Evolutionary conservation across 1,139 yeast genomes (phyloP).

Genomic region (Pneumocystis oryctolagi): DNA sequence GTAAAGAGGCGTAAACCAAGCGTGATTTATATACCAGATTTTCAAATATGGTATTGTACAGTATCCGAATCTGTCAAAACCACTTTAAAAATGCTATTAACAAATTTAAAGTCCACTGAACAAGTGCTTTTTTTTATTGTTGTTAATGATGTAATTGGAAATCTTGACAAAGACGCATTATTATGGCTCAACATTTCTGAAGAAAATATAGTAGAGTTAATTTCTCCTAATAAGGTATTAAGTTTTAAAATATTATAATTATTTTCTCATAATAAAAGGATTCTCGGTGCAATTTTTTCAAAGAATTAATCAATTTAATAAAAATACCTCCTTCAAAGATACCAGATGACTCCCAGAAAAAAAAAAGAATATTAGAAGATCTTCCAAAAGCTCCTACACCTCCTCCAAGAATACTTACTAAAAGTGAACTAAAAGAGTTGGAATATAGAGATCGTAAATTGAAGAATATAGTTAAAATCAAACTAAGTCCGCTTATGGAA

Average conservation of each 20-base stretch:
- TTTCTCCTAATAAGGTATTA: constrained; percentile 25
- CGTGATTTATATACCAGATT: constrained; percentile 66
- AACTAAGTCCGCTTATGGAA: constrained; percentile 79
- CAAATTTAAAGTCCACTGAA: constrained; percentile 58
- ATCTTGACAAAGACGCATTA: constrained; percentile 27
- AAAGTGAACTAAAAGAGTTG: constrained; percentile 32
- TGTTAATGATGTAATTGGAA: constrained; percentile 37
- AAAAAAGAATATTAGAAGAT: constrained; percentile 28
- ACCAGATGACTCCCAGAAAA: constrained; percentile 26
- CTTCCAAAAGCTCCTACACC: constrained; percentile 30
- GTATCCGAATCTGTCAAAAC: constrained; percentile 57
- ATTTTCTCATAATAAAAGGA: constrained; percentile 14
- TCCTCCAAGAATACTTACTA: constrained; percentile 18
- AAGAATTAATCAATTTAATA: constrained; percentile 40
- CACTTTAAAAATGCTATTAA: constrained; percentile 53
- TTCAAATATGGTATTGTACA: constrained; percentile 62
- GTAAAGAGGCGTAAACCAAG: constrained; percentile 86
- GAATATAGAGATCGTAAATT: constrained; percentile 65
- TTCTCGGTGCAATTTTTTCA: constrained; percentile 43
- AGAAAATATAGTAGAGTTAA: constrained; percentile 36
- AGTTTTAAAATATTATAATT: neutral
- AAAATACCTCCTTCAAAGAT: constrained; percentile 48
- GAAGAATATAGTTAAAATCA: constrained; percentile 70
- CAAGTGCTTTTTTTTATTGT: constrained; percentile 64
- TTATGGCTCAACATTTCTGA: constrained; percentile 40